Base-by-base conservation (phyloP, 495 filamentous ascomycete genomes). In the Xanthoparmelia taractica region DNA sequence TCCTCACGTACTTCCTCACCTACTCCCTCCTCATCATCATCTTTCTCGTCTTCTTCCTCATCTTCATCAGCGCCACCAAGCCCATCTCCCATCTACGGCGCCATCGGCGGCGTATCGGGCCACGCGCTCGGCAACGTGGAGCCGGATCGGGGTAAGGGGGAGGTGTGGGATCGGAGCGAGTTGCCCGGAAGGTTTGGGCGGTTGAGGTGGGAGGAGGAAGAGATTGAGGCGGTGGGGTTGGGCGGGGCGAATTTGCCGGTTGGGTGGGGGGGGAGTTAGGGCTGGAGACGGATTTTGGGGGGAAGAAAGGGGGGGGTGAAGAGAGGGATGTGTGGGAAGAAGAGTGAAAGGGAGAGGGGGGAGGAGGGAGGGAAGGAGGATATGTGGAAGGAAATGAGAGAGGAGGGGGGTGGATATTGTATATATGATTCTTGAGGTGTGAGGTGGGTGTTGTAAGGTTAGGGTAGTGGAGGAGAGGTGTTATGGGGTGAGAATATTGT, bases 211-310 rank as follows among this genome's bases (percentile, higher is more conserved):
- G 86, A 79, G 33, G 72, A 85, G 68, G 86, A 85, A 52, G 94
- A 98, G 81, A 98, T 98, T 63, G 95, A 97, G 73, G 92, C 92
- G 38, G 81, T 98, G 61, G 92, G 97, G 83, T 88, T 87, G 36
- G 95, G 91, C 34, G 94, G 94, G 60, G 94, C 93, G 18, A 89
- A 84, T 68, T 69, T 88, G 66, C 57, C 50, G 41, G 61, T 36
- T 27, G 67, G 67, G 20, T 69, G 67, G 67, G 67, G 67, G 31
- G 67, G 65, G 20, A 34, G 57, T 4, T 69, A 43, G 64, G 3
- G 45, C 20, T 5, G 54, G 5, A 13, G n/a, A 37, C 20, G 20
- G 33, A n/a, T n/a, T n/a, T 25, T 8, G 37, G 34, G 37, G n/a
- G 17, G 45, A n/a, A n/a, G n/a, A n/a, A n/a, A n/a, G n/a, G n/a